Evolutionary conservation across 2,329 filamentous ascomycete genomes (phyloP).

Genomic region (Pestalotiopsis sp.): DNA sequence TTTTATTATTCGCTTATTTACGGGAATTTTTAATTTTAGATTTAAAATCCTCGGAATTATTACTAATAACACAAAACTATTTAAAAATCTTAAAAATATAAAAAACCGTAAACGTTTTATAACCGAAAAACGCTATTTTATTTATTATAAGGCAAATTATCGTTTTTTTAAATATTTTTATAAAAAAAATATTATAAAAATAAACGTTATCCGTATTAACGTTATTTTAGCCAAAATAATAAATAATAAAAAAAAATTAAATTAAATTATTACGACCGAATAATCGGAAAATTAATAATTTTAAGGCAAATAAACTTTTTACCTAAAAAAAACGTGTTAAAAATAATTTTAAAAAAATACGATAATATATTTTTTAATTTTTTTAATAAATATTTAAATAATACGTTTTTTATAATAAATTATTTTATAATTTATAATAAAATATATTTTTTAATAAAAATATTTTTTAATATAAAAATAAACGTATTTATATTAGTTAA

Average conservation of each 20-base stretch:
- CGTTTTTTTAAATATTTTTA: not conserved
- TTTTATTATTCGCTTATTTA: not conserved
- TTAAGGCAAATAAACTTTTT: not conserved
- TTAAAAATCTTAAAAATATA: not conserved
- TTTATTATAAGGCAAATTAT: not conserved
- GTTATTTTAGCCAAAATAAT: too few species aligned
- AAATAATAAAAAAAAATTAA: not conserved
- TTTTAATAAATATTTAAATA: constrained; percentile 8
- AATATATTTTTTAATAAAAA: not conserved
- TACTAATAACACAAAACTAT: not conserved
- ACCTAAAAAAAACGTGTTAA: not conserved
- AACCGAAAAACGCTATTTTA: not conserved
- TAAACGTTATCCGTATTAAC: not conserved
- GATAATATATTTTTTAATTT: not conserved
- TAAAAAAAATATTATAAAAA: not conserved
- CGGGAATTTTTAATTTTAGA: too few species aligned
- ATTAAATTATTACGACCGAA: not conserved
- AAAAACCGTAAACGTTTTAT: not conserved
- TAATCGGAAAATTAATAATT: not conserved
- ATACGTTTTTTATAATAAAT: not conserved
- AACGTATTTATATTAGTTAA: not conserved
- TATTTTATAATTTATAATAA: constrained; percentile 4
- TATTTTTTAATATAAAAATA: not conserved
- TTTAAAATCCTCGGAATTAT: not conserved
- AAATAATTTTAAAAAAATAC: too few species aligned